phyloP scores from a whole-genome alignment of 2,329 filamentous ascomycete species.

The Stagonosporopsis rhizophila region DNA sequence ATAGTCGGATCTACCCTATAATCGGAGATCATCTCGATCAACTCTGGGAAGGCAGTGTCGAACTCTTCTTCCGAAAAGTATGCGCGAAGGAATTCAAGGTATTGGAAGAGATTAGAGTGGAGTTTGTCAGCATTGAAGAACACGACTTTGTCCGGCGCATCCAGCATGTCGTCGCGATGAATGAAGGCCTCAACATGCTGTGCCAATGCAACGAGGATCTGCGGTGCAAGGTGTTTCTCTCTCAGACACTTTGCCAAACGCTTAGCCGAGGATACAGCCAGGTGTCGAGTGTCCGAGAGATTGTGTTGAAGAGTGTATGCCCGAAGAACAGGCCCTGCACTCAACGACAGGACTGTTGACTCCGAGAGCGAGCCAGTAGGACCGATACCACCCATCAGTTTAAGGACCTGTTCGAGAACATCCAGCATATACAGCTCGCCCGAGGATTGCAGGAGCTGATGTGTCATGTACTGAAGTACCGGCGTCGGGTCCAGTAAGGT shows the following conservation, averaged over 20 bases:
- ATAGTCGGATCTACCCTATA: conserved; percentile 81
- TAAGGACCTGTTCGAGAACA: conserved; percentile 87
- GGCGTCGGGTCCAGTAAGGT: conserved; percentile 82
- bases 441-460: conserved; percentile 73
- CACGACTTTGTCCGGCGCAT: conserved; percentile 86
- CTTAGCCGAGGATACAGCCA: conserved; percentile 75
- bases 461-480: conserved; percentile 86
- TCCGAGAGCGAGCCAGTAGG: conserved; percentile 89
- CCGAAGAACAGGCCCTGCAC: conserved; percentile 80
- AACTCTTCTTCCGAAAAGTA: conserved; percentile 80
- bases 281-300: conserved; percentile 81
- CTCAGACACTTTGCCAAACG: conserved; percentile 81
- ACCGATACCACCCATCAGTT: conserved; percentile 92
- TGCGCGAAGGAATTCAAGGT: conserved; percentile 84
- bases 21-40: conserved; percentile 75
- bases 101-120: conserved; percentile 83
- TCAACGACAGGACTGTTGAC: conserved; percentile 84
- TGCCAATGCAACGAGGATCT: conserved; percentile 86
- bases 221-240: conserved; percentile 78
- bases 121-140: conserved; percentile 90
- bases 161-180: conserved; percentile 73
- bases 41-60: conserved; percentile 76
- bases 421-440: conserved; percentile 92
- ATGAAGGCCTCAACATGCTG: conserved; percentile 90
- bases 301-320: conserved; percentile 78